Conservation (phyloP, 2,329 filamentous ascomycete species). For the Botrytis squamosa region DNA sequence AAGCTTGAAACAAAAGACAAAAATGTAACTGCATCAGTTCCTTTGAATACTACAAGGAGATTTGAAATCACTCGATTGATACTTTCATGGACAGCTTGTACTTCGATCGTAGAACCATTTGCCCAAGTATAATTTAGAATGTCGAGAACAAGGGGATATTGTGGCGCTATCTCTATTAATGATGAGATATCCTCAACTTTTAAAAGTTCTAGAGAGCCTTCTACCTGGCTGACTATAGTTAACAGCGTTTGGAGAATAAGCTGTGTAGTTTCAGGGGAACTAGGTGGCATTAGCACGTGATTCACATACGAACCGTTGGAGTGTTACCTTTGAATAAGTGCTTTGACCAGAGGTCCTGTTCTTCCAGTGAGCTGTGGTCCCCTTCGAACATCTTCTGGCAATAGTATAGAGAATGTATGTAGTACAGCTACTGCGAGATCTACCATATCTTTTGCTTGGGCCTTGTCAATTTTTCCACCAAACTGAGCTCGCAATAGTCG, state of each 20-base stretch:
- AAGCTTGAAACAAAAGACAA: slow-evolving; percentile 56
- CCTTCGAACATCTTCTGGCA: slow-evolving; percentile 49
- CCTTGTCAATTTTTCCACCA: slow-evolving; percentile 36
- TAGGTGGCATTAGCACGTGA: slow-evolving; percentile 36
- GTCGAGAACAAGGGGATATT: slow-evolving; percentile 53
- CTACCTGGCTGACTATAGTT: slow-evolving; percentile 52
- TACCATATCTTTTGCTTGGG: slow-evolving; percentile 59
- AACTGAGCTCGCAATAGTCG: slow-evolving; percentile 58
- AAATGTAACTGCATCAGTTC: slow-evolving; percentile 60
- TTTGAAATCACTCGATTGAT: slow-evolving; percentile 50
- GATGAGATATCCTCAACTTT: slow-evolving; percentile 52
- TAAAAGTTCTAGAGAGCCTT: slow-evolving; percentile 51
- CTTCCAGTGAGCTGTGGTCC: slow-evolving; percentile 51
- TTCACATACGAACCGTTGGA: neutral
- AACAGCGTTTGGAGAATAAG: slow-evolving; percentile 58
- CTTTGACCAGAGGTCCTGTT: slow-evolving; percentile 53
- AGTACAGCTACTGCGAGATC: slow-evolving; percentile 62
- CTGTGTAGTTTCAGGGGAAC: slow-evolving; percentile 52
- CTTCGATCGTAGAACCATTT: slow-evolving; percentile 45
- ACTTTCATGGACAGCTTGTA: slow-evolving; percentile 40
- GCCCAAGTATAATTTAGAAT: slow-evolving; percentile 58
- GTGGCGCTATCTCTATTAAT: slow-evolving; percentile 56
- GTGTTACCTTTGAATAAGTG: slow-evolving; percentile 54
- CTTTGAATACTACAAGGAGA: slow-evolving; percentile 54
- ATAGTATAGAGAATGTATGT: slow-evolving; percentile 58